phyloP scores from a whole-genome alignment of 2,329 filamentous ascomycete genomes.

The Calonectria honghensis region DNA sequence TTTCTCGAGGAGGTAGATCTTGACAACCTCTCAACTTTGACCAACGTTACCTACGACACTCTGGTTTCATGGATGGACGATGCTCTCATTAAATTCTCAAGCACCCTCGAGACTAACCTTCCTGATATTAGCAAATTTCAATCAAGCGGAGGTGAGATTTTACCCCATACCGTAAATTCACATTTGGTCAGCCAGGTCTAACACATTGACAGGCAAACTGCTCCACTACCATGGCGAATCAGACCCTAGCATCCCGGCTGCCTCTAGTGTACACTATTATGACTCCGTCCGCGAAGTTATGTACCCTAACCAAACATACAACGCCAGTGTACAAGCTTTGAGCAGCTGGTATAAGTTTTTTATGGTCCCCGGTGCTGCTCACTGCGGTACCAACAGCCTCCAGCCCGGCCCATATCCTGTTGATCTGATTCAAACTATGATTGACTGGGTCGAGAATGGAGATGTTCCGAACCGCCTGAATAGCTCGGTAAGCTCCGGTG shows the following conservation, averaged over 20 bases:
- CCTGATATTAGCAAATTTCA: constrained; percentile 72
- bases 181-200: background rate
- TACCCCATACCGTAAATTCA: background rate
- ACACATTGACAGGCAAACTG: constrained; percentile 66
- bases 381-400: constrained; percentile 67
- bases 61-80: constrained; percentile 71
- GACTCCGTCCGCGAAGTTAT: constrained; percentile 71
- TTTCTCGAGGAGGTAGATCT: constrained; percentile 64
- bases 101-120: constrained; percentile 71
- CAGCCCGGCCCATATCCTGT: constrained; percentile 69
- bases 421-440: constrained; percentile 81
- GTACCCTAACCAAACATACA: constrained; percentile 54
- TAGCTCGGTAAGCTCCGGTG: constrained; percentile 53
- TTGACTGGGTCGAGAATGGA: constrained; percentile 80
- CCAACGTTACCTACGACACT: constrained; percentile 73
- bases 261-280: constrained; percentile 73
- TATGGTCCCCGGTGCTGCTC: constrained; percentile 72
- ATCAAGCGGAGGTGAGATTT: constrained; percentile 57
- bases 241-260: constrained; percentile 71
- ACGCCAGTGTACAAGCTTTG: constrained; percentile 63
- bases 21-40: constrained; percentile 64
- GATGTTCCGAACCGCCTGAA: constrained; percentile 60
- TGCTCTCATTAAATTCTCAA: constrained; percentile 68
- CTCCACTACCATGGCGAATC: constrained; percentile 76
- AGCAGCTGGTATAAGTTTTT: constrained; percentile 74